phyloP scores from a whole-genome alignment of 75 land plant genomes.

The Gnetum montanum region DNA sequence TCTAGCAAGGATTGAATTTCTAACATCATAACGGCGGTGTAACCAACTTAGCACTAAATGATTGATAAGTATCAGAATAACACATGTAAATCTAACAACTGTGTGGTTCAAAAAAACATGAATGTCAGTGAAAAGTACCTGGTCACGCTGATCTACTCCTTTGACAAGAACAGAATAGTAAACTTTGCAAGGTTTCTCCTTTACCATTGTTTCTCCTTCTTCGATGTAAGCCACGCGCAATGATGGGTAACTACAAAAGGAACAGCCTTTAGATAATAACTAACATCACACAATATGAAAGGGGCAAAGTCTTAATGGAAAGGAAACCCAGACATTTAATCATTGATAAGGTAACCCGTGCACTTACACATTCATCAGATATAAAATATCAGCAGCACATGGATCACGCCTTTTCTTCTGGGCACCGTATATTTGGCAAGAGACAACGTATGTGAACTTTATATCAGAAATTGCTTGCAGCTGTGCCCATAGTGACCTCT shows the following conservation, averaged over 20 bases:
- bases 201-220: conserved; percentile 60
- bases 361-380: conserved; percentile 62
- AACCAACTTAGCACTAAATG: no score
- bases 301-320: background rate
- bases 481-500: conserved; percentile 54
- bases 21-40: no score
- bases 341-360: background rate
- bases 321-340: no score
- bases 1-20: no score
- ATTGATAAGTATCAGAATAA: no score
- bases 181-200: conserved; percentile 56
- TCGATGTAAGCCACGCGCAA: conserved; percentile 93
- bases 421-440: conserved; percentile 76
- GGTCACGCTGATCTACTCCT: conserved; percentile 75
- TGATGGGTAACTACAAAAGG: conserved; percentile 58
- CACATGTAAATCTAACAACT: no score
- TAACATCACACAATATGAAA: background rate
- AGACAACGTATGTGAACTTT: conserved; percentile 87
- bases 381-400: conserved; percentile 66
- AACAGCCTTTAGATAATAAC: background rate
- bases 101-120: no score
- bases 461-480: conserved; percentile 77
- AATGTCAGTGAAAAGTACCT: conserved; percentile 59
- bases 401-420: conserved; percentile 60
- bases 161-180: conserved; percentile 94